Percentiles rank a stretch among this genome's conserved stretches.
phyloP scores from a whole-genome alignment of 306 rosid species.

The Trifolium pratense region DNA sequence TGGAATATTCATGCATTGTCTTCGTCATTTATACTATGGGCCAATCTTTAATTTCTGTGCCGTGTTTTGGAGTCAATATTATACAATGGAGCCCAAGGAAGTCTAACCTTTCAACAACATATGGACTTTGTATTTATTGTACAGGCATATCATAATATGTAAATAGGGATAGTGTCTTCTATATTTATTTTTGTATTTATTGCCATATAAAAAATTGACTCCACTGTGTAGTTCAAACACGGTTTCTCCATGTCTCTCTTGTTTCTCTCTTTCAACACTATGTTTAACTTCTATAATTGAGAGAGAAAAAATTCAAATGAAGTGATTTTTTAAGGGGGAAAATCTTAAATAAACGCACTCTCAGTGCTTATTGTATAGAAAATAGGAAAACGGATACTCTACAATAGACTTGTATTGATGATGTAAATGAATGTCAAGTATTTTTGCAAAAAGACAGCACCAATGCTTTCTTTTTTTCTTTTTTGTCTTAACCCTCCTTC shows the following conservation, averaged over 20 bases:
- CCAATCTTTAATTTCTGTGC: constrained; percentile 27
- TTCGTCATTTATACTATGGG: constrained; percentile 7
- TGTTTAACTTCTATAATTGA: neutral
- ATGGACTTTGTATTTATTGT: too few relatives aligned
- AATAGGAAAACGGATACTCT: neutral
- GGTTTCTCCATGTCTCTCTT: too few relatives aligned
- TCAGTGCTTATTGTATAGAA: neutral
- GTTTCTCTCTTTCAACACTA: neutral
- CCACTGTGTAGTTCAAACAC: too few relatives aligned
- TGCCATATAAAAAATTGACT: too few relatives aligned
- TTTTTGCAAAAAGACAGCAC: neutral
- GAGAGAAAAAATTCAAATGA: neutral
- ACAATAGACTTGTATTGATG: neutral
- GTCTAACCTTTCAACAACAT: neutral
- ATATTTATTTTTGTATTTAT: too few relatives aligned
- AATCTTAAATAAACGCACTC: neutral
- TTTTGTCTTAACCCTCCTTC: too few relatives aligned
- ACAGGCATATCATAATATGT: too few relatives aligned
- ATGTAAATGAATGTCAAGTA: neutral
- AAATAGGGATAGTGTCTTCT: too few relatives aligned
- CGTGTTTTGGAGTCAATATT: constrained; percentile 31
- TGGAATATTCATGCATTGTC: constrained; percentile 13
- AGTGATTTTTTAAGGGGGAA: neutral
- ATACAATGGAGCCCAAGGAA: neutral
- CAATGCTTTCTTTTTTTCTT: neutral